phyloP scores from a whole-genome alignment of 768 basidiomycete genomes.

The Leccinum aurantiacum region DNA sequence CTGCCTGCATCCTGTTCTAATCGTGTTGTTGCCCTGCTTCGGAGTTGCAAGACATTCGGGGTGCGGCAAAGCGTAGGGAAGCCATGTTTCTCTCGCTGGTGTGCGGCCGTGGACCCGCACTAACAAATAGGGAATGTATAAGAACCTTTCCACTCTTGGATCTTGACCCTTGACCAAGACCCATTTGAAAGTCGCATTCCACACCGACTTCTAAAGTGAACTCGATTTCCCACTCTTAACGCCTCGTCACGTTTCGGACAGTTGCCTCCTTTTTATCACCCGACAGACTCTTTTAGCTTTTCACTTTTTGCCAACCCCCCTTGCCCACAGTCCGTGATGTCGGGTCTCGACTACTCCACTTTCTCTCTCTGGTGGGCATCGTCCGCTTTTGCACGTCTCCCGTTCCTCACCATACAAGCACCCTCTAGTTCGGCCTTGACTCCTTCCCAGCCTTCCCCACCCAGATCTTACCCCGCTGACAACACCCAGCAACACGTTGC shows the following conservation, averaged over 20 bases:
- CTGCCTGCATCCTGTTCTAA: conserved; percentile 33
- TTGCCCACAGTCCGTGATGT: conserved; percentile 16
- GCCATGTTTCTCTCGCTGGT: conserved; percentile 28
- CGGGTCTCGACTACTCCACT: conserved; percentile 27
- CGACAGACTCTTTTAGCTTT: conserved; percentile 4
- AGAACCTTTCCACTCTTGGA: conserved; percentile 27
- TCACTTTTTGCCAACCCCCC: background rate
- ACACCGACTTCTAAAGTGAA: conserved; percentile 18
- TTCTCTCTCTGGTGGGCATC: conserved; percentile 27
- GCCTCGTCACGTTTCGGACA: conserved; percentile 2
- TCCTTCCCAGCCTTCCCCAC: conserved; percentile 22
- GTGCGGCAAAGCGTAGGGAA: conserved; percentile 28
- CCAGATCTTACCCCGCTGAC: conserved; percentile 31
- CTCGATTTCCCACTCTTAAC: conserved; percentile 15
- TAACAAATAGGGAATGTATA: conserved; percentile 28
- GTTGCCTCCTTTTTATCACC: conserved; percentile 6
- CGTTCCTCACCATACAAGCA: conserved; percentile 4
- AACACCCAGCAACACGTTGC: conserved; percentile 27
- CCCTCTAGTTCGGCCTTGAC: conserved; percentile 28
- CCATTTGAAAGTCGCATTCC: conserved; percentile 23
- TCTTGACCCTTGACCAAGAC: conserved; percentile 26
- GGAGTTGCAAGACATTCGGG: conserved; percentile 32
- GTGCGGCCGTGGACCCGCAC: conserved; percentile 24
- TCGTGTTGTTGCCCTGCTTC: conserved; percentile 34
- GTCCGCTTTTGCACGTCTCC: background rate